These are phyloP conservation scores for Metroxylon sagu DNA, from an alignment of 176 grass and related monocot genomes.

Conservation along the genomic window DNA sequence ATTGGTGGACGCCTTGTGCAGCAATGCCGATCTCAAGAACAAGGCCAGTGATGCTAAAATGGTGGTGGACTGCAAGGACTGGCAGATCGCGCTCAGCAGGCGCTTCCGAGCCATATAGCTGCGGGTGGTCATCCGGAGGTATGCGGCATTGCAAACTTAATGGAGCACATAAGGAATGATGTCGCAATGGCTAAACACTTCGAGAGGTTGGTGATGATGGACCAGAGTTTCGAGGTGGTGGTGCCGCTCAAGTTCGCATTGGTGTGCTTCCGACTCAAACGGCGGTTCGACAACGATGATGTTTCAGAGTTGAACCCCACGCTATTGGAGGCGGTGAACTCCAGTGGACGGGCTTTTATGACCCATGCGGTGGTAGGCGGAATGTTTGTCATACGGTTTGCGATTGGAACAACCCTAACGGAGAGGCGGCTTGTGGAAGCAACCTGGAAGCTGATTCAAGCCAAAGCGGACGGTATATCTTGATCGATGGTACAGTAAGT, in stretches of 20 bases:
- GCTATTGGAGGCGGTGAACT: conserved; percentile 35
- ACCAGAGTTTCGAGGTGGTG: conserved; percentile 42
- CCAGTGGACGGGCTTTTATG: conserved; percentile 35
- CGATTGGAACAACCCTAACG: conserved; percentile 27
- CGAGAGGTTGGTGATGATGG: conserved; percentile 20
- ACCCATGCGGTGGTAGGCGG: conserved; percentile 31
- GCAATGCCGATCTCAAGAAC: conserved; percentile 33
- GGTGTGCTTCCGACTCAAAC: conserved; percentile 32
- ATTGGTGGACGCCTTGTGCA: conserved; percentile 22
- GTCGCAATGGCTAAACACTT: conserved; percentile 35
- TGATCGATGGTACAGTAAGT: too few relatives aligned
- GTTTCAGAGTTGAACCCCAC: conserved; percentile 19
- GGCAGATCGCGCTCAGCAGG: conserved; percentile 35
- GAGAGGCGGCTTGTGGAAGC: conserved; percentile 29
- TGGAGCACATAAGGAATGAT: conserved; percentile 11
- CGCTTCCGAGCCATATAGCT: conserved; percentile 30
- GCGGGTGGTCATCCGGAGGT: conserved; percentile 27
- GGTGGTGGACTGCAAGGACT: conserved; percentile 40
- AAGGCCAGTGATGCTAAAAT: neutral
- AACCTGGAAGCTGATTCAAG: conserved; percentile 33
- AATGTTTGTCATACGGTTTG: conserved; percentile 34
- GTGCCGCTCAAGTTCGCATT: conserved; percentile 25
- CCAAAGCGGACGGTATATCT: conserved; percentile 5
- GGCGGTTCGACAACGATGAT: neutral
- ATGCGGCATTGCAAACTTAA: conserved; percentile 19